Conservation (phyloP, 306 rosid species). For the Citrullus amarus region DNA sequence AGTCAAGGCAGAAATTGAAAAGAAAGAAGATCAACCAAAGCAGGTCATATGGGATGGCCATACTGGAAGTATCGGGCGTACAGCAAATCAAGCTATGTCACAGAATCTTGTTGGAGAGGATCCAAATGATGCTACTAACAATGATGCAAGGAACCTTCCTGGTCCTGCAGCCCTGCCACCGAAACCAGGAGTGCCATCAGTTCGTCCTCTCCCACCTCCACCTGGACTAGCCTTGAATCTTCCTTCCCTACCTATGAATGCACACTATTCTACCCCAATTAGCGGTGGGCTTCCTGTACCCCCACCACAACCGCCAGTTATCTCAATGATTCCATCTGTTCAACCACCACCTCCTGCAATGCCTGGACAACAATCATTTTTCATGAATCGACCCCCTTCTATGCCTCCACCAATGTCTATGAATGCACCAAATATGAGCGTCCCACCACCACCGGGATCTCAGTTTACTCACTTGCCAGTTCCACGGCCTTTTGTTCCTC, state of each 20-base stretch:
- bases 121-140: constrained; percentile 37
- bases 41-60: constrained; percentile 99
- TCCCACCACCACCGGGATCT: constrained; percentile 92
- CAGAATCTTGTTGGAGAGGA: constrained; percentile 63
- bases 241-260: constrained; percentile 52
- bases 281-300: constrained; percentile 46
- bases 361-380: constrained; percentile 56
- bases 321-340: constrained; percentile 46
- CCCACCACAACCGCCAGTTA: constrained; percentile 47
- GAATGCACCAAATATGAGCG: constrained; percentile 40
- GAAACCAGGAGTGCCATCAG: constrained; percentile 61
- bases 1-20: constrained; percentile 95
- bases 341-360: constrained; percentile 58
- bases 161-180: constrained; percentile 97
- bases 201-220: constrained; percentile 94
- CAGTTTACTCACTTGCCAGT: constrained; percentile 48
- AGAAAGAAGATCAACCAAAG: constrained; percentile 92
- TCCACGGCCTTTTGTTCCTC: constrained; percentile 48
- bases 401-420: constrained; percentile 49
- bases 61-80: constrained; percentile 90
- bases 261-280: constrained; percentile 51
- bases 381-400: constrained; percentile 43
- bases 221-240: constrained; percentile 84
- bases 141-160: constrained; percentile 51
- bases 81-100: constrained; percentile 91